Base-by-base conservation (phyloP, 495 filamentous ascomycete genomes). In the Neurospora sp. region DNA sequence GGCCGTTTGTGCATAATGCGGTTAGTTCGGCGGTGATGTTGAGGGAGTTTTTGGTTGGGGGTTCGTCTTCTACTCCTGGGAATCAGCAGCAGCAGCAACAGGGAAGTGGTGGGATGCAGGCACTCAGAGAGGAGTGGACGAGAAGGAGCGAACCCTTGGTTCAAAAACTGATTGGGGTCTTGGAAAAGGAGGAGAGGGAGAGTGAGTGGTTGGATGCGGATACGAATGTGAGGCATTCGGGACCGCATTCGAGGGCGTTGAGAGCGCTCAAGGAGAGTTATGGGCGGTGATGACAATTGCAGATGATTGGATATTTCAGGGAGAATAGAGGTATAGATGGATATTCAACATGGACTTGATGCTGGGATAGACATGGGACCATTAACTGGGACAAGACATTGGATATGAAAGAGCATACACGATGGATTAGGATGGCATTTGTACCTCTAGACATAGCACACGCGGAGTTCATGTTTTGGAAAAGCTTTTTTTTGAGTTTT, bases 1-100 rank as follows among this genome's bases (percentile, higher is more conserved):
- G 70, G 70, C 7, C 70, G 31, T 72, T 72, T 59, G 70, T 72
- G 70, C 70, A 72, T 46, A 72, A 72, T 46, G 70, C 70, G 5
- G 70, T 72, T 46, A 72, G 70, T 14, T 72, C 39, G 14, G 70
- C 70, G 3, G 39, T 31, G 4, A 66, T 35, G 42, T 44, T 46
- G 44, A 35, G 70, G 12, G 44, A 46, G 70, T 38, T 72, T 35
- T n/a, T 66, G 27, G 14, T 35, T 31, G 54, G 46, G 46, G 46
- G 48, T 5, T 59, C 31, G 27, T 31, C 46, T 2, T 59, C 23
- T 5, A 59, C 20, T 14, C 48, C 48, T 14, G 18, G 35, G 35
- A 35, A 35, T 35, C 23, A 62, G 12, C 48, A 31, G 4, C 48
- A 31, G 4, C 54, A 31, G 3, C 23, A 31, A 31, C 20, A 35